These are phyloP conservation scores for Populus ilicifolia DNA, from an alignment of 345 rosid genomes.

Conservation along the genomic window DNA sequence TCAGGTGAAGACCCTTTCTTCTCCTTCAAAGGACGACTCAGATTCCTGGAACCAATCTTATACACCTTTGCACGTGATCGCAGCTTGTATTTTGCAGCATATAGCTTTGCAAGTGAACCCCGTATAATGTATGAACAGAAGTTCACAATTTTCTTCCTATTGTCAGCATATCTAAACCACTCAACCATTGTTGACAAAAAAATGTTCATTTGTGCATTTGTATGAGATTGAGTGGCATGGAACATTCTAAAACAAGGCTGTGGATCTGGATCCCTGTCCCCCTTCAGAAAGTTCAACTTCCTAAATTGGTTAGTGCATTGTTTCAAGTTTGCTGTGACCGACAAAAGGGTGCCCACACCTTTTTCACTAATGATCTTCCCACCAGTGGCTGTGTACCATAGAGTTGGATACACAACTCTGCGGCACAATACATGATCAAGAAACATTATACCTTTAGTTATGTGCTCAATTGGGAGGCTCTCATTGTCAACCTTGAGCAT, in stretches of 20 bases:
- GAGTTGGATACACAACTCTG: slow-evolving; percentile 92
- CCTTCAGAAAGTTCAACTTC: slow-evolving; percentile 75
- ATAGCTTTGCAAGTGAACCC: slow-evolving; percentile 91
- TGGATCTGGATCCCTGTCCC: slow-evolving; percentile 93
- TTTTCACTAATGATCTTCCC: slow-evolving; percentile 98
- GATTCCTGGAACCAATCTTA: slow-evolving; percentile 57
- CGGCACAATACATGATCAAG: slow-evolving; percentile 96
- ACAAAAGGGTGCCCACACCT: slow-evolving; percentile 94
- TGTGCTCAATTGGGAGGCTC: slow-evolving; percentile 85
- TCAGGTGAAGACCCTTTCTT: slow-evolving; percentile 89
- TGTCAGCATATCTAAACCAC: slow-evolving; percentile 92
- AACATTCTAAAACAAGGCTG: slow-evolving; percentile 98
- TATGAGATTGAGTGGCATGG: slow-evolving; percentile 94
- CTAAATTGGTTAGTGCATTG: slow-evolving; percentile 92
- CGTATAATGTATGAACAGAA: slow-evolving; percentile 84
- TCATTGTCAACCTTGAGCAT: slow-evolving; percentile 88
- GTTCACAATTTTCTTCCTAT: slow-evolving; percentile 79
- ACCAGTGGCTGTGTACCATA: slow-evolving; percentile 89
- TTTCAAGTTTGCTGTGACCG: slow-evolving; percentile 89
- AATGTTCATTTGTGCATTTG: slow-evolving; percentile 93
- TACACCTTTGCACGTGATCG: slow-evolving; percentile 92
- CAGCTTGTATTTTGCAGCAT: slow-evolving; percentile 93
- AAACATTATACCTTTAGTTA: slow-evolving; percentile 95
- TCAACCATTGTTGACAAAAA: slow-evolving; percentile 79
- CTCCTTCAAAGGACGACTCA: slow-evolving; percentile 81